phyloP scores from a whole-genome alignment of 2,329 filamentous ascomycete genomes.

The Fusarium robinianum region DNA sequence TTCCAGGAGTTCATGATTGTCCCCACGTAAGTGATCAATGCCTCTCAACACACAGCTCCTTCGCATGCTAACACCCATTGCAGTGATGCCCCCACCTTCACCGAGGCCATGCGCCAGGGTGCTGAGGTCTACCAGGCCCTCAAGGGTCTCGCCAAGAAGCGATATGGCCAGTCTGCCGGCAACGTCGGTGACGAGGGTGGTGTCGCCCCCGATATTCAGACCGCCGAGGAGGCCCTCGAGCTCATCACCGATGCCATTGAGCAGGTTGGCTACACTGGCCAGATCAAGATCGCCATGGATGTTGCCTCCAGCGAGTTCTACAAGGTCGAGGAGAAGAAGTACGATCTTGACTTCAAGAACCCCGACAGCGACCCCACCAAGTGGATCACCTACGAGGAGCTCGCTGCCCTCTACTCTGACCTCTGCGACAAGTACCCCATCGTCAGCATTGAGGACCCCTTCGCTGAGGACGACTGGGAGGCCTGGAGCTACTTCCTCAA shows the following conservation, averaged over 20 bases:
- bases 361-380: conserved; percentile 92
- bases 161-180: conserved; percentile 97
- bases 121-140: conserved; percentile 98
- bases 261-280: conserved; percentile 90
- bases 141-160: conserved; percentile 97
- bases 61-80: conserved; percentile 17
- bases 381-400: conserved; percentile 98
- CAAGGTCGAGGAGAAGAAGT: conserved; percentile 97
- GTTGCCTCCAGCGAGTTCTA: conserved; percentile 99
- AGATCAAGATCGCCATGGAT: conserved; percentile 99
- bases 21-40: conserved; percentile 62
- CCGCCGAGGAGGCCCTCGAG: conserved; percentile 92
- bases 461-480: conserved; percentile 99
- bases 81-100: conserved; percentile 84
- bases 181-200: conserved; percentile 99
- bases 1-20: conserved; percentile 99
- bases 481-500: conserved; percentile 99
- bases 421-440: conserved; percentile 96
- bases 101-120: conserved; percentile 94
- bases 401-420: conserved; percentile 86
- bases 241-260: conserved; percentile 95
- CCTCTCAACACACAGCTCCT: not conserved
- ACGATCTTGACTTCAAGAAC: conserved; percentile 99
- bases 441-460: conserved; percentile 98
- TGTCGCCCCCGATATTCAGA: conserved; percentile 98